Conservation (phyloP, 1,284 basidiomycete species). For the Malassezia japonica region DNA sequence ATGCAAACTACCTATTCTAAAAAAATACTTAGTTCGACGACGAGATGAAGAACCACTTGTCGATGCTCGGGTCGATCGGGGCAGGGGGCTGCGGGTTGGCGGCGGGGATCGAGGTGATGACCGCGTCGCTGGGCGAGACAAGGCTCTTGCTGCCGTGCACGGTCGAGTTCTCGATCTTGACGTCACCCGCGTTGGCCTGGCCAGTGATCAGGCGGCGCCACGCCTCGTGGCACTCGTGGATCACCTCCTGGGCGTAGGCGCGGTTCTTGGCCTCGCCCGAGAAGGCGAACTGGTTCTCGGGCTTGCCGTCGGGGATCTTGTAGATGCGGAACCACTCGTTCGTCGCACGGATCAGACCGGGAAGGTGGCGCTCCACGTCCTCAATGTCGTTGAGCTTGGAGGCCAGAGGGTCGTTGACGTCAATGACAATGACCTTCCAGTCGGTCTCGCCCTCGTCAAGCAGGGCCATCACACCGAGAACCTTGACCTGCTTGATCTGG, state of each 20-base stretch:
- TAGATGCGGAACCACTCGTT: slow-evolving; percentile 81
- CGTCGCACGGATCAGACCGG: slow-evolving; percentile 71
- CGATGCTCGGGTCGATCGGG: slow-evolving; percentile 46
- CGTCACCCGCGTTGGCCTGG: slow-evolving; percentile 52
- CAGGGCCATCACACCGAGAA: slow-evolving; percentile 98
- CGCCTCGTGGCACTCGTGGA: slow-evolving; percentile 96
- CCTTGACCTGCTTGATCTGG: slow-evolving; percentile 99
- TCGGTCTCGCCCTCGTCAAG: slow-evolving; percentile 48
- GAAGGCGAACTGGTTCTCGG: slow-evolving; percentile 97
- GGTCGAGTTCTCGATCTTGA: slow-evolving; percentile 55
- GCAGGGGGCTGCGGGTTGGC: slow-evolving; percentile 55
- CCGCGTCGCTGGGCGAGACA: slow-evolving; percentile 57
- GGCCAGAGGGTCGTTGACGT: slow-evolving; percentile 90
- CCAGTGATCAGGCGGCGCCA: slow-evolving; percentile 89
- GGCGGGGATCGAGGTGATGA: slow-evolving; percentile 62
- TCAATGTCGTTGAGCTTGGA: slow-evolving; percentile 96
- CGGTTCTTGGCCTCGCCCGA: slow-evolving; percentile 95
- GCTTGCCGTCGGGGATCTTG: slow-evolving; percentile 94
- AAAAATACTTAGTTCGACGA: slow-evolving; percentile 16
- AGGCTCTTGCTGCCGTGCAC: slow-evolving; percentile 66
- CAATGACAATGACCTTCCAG: slow-evolving; percentile 61
- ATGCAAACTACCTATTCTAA: too few relatives aligned
- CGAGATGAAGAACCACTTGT: slow-evolving; percentile 48
- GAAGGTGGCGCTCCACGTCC: slow-evolving; percentile 96
- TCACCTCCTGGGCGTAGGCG: slow-evolving; percentile 96